Conservation (phyloP, 768 basidiomycete genomes). For the Psilocybe tampanensis region DNA sequence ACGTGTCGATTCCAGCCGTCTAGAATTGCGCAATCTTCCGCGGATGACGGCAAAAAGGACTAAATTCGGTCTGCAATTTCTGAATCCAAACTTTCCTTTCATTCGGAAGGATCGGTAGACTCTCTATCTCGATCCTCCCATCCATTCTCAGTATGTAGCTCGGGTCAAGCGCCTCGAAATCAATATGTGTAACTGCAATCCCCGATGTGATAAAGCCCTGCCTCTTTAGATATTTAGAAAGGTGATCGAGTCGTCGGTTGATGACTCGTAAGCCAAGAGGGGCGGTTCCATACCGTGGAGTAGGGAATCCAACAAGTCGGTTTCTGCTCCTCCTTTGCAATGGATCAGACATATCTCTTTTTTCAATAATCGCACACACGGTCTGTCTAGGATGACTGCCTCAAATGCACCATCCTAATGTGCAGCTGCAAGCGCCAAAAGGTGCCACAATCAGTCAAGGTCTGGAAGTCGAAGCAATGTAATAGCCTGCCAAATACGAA, state of each 20-base stretch:
- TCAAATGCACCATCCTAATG: conserved; percentile 4
- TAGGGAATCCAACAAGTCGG: conserved; percentile 1
- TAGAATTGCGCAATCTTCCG: conserved; percentile 47
- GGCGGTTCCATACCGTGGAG: background rate
- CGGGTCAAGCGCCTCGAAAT: conserved; percentile 19
- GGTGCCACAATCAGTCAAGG: conserved; percentile 42
- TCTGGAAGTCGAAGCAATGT: conserved; percentile 22
- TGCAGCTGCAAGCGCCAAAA: conserved; percentile 22
- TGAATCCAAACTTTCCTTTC: conserved; percentile 41
- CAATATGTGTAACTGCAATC: conserved; percentile 11
- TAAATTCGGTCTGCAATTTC: conserved; percentile 39
- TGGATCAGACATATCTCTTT: background rate
- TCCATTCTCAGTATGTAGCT: conserved; percentile 4
- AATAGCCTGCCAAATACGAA: conserved; percentile 24
- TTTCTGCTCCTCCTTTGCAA: background rate
- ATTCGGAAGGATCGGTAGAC: conserved; percentile 37
- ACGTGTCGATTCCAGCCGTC: conserved; percentile 32
- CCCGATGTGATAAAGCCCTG: conserved; percentile 20
- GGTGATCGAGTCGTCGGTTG: conserved; percentile 17
- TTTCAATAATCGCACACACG: conserved; percentile 12
- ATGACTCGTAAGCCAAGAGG: conserved; percentile 5
- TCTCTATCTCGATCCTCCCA: conserved; percentile 33
- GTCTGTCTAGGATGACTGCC: conserved; percentile 16
- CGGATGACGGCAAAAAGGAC: conserved; percentile 44
- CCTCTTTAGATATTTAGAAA: conserved; percentile 17